Percentiles rank a stretch among this genome's conserved stretches.
These are phyloP conservation scores for Alloteropsis semialata DNA, from an alignment of 176 grass and related monocot genomes.

Conservation along the genomic window DNA sequence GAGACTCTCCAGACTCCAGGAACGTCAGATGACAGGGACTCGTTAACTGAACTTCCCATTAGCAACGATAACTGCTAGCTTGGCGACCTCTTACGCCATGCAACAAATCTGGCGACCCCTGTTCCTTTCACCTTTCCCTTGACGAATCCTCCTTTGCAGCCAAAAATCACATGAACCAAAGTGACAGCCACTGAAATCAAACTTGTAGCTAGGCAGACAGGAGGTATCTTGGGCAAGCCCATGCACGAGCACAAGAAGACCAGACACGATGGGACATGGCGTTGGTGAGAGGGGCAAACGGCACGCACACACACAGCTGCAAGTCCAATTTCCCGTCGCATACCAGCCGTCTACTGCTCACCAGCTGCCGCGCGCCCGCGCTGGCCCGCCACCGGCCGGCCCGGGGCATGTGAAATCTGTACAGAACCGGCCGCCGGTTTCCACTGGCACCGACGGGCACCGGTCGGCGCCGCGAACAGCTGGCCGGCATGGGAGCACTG, in stretches of 20 bases:
- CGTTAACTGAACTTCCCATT: constrained; percentile 23
- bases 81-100: constrained; percentile 39
- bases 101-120: constrained; percentile 13
- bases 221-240: constrained; percentile 21
- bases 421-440: background rate
- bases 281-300: background rate
- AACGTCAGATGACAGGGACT: constrained; percentile 21
- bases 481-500: constrained; percentile 12
- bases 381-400: too few relatives aligned
- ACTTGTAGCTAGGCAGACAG: background rate
- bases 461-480: background rate
- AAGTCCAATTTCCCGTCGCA: background rate
- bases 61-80: constrained; percentile 37
- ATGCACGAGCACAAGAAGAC: constrained; percentile 9
- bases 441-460: background rate
- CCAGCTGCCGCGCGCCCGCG: too few relatives aligned
- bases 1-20: constrained; percentile 3
- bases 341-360: background rate
- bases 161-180: constrained; percentile 24
- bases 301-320: background rate
- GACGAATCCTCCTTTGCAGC: background rate
- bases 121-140: background rate
- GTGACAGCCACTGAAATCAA: constrained; percentile 16
- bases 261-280: background rate
- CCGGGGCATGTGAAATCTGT: background rate